Percentiles rank a stretch among this genome's conserved stretches.
Conservation (phyloP, 129 eudicot genomes). For the Artemisia argyi region DNA sequence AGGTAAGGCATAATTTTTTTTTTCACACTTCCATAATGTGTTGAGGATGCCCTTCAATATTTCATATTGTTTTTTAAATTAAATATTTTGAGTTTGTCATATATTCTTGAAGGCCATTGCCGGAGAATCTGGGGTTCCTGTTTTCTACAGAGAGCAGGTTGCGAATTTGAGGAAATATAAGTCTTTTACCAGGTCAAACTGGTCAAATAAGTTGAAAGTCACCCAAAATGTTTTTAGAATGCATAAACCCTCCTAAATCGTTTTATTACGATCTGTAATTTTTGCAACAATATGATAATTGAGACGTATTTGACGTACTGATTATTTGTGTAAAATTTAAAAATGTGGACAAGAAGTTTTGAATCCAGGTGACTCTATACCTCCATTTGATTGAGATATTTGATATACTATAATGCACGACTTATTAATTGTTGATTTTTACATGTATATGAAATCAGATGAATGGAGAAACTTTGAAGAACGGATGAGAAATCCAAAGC, state of each 20-base stretch:
- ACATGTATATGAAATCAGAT: constrained; percentile 44
- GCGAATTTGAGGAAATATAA: constrained; percentile 98
- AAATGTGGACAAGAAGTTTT: no score
- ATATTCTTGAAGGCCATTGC: constrained; percentile 76
- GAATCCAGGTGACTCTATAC: constrained; percentile 67
- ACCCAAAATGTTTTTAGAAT: no score
- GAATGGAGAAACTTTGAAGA: constrained; percentile 84
- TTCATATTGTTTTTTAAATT: no score
- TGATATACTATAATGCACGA: constrained; percentile 3
- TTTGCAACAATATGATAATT: no score
- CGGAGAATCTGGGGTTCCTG: constrained; percentile 99
- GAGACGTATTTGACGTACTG: no score
- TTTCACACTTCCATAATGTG: no score
- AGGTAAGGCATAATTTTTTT: constrained; percentile 41
- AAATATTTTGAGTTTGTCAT: background rate
- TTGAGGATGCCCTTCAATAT: no score
- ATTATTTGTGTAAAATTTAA: constrained; percentile 23
- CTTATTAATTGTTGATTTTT: constrained; percentile 20
- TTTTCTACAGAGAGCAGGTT: constrained; percentile 96
- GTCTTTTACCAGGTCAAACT: constrained; percentile 16
- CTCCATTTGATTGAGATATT: constrained; percentile 4
- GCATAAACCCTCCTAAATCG: no score
- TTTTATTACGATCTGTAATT: no score
- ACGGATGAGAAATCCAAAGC: constrained; percentile 59
- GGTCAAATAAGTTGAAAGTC: no score